Evolutionary conservation across 2,329 filamentous ascomycete genomes (phyloP).

Genomic region (Botryosphaeria dothidea): DNA sequence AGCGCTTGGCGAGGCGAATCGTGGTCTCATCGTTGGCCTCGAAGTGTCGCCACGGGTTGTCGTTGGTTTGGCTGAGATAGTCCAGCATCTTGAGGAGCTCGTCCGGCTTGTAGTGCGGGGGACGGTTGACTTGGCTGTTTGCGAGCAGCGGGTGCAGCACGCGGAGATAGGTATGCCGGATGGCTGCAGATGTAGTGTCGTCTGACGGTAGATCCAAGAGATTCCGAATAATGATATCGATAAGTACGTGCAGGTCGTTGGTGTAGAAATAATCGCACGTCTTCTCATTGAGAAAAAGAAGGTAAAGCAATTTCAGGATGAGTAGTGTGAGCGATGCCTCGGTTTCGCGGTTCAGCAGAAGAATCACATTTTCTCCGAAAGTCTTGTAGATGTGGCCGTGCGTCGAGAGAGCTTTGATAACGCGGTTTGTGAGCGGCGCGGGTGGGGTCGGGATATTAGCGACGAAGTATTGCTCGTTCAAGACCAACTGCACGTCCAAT

Average conservation of each 20-base stretch:
- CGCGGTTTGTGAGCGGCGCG: conserved; percentile 76
- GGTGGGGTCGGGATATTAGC: conserved; percentile 52
- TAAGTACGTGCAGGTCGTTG: conserved; percentile 89
- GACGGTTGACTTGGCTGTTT: conserved; percentile 84
- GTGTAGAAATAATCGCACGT: conserved; percentile 99
- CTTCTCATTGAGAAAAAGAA: conserved; percentile 86
- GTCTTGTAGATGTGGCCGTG: conserved; percentile 83
- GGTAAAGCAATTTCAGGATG: conserved; percentile 93
- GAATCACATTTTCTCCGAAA: conserved; percentile 96
- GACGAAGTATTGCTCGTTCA: conserved; percentile 99
- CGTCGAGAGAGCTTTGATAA: conserved; percentile 85
- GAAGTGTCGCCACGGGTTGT: conserved; percentile 58
- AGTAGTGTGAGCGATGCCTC: conserved; percentile 92
- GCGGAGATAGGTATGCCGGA: conserved; percentile 92
- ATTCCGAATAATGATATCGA: conserved; percentile 96
- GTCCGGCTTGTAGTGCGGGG: conserved; percentile 87
- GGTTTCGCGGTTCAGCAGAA: conserved; percentile 88
- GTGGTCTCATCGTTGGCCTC: conserved; percentile 81
- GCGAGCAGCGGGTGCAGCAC: conserved; percentile 88
- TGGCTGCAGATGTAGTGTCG: conserved; percentile 48
- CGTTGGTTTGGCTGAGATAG: conserved; percentile 65
- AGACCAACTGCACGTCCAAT: conserved; percentile 65
- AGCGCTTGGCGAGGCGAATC: conserved; percentile 73
- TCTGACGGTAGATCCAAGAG: conserved; percentile 93
- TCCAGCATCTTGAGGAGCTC: conserved; percentile 77